Evolutionary conservation across 2,329 filamentous ascomycete genomes (phyloP).

Genomic region (Pochonia chlamydosporia): DNA sequence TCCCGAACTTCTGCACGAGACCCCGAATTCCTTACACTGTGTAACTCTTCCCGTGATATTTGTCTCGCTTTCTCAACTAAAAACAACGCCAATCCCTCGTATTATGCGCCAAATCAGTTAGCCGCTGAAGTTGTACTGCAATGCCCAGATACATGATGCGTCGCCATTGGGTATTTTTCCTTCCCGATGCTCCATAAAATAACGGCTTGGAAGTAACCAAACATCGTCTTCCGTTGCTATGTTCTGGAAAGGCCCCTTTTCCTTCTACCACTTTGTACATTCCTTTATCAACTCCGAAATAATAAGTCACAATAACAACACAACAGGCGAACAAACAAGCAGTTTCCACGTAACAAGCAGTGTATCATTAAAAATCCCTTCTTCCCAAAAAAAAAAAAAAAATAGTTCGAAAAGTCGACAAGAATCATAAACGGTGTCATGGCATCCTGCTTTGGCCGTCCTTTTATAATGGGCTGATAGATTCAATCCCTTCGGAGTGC

Average conservation of each 20-base stretch:
- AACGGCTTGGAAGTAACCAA: not conserved
- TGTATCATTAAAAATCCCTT: not conserved
- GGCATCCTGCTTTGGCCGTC: not conserved
- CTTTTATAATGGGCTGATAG: conserved; percentile 2
- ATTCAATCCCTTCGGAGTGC: conserved; percentile 1
- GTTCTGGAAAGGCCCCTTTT: not conserved
- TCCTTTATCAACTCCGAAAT: not conserved
- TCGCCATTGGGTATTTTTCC: not conserved
- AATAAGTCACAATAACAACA: not conserved
- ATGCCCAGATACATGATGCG: not conserved
- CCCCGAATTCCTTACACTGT: too few relatives aligned
- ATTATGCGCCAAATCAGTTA: not conserved
- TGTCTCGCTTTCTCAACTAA: not conserved
- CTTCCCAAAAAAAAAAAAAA: not conserved
- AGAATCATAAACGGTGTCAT: not conserved
- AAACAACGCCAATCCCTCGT: not conserved
- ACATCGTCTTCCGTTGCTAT: not conserved
- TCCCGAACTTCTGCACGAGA: too few relatives aligned
- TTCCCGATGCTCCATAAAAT: not conserved
- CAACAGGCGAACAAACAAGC: too few relatives aligned
- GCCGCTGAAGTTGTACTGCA: not conserved
- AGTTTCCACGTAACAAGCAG: not conserved
- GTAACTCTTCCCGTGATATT: not conserved
- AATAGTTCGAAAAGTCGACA: too few relatives aligned
- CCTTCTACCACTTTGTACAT: not conserved